Percentiles rank a stretch among this genome's conserved stretches.
These are phyloP conservation scores for Botrytis fabae DNA, from an alignment of 2,329 filamentous ascomycete species.

Conservation along the genomic window DNA sequence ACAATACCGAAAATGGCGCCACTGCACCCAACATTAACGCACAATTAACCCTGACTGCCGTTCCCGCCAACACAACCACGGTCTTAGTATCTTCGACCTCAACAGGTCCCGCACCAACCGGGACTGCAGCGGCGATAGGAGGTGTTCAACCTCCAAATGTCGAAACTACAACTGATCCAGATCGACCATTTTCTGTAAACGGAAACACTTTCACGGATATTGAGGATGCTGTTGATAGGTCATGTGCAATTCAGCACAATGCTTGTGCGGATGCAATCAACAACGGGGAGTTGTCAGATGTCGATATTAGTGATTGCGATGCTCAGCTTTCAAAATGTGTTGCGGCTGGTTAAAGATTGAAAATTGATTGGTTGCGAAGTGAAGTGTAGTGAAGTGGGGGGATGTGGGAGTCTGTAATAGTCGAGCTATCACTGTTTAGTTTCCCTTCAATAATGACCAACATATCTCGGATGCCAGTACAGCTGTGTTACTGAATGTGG, in stretches of 20 bases:
- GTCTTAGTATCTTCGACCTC: not conserved
- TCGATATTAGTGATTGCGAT: constrained; percentile 9
- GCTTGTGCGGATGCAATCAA: constrained; percentile 17
- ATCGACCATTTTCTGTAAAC: constrained; percentile 2
- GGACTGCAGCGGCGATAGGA: constrained; percentile 1
- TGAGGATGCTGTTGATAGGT: constrained; percentile 10
- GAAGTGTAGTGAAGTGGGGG: not conserved
- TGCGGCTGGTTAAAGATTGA: not conserved
- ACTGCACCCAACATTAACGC: not conserved
- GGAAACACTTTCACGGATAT: constrained; percentile 5
- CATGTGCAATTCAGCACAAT: constrained; percentile 19
- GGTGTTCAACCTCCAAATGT: constrained; percentile 11
- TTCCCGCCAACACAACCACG: constrained; percentile 10
- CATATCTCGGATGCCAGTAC: not conserved
- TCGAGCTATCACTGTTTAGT: not conserved
- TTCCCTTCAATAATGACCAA: not conserved
- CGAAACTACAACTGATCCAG: constrained; percentile 10
- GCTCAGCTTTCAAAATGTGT: not conserved
- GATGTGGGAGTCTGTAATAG: not conserved
- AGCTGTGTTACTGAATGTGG: not conserved
- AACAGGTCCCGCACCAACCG: not conserved
- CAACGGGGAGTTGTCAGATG: not conserved
- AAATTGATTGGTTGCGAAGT: too few relatives aligned
- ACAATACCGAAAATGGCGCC: not conserved
- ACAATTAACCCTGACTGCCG: constrained; percentile 1